Evolutionary conservation across 164 flowering plant genomes (phyloP).

Genomic region (Magnolia sinica): DNA sequence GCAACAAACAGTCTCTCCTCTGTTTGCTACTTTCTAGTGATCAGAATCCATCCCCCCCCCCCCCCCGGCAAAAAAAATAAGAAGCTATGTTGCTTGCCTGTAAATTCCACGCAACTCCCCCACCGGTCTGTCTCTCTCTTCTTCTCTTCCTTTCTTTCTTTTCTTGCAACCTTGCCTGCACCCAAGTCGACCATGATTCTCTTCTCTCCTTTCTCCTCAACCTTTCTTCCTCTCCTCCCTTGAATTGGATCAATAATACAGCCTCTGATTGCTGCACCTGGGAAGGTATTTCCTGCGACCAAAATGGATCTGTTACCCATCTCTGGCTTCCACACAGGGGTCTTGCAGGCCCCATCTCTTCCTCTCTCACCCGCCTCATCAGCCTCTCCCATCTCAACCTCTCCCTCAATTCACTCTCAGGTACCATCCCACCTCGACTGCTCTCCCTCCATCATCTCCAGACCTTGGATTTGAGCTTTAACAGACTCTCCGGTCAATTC

Average conservation of each 20-base stretch:
- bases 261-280: constrained; percentile 46
- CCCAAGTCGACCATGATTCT: constrained; percentile 31
- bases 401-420: constrained; percentile 39
- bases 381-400: constrained; percentile 47
- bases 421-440: constrained; percentile 33
- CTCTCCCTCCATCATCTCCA: constrained; percentile 35
- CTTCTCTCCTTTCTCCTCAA: constrained; percentile 28
- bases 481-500: constrained; percentile 38
- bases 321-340: constrained; percentile 41
- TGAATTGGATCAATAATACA: constrained; percentile 30
- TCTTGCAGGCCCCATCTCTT: constrained; percentile 34
- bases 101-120: neutral
- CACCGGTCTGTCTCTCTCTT: neutral
- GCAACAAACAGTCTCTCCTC: too few species aligned
- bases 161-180: constrained; percentile 23
- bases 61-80: too few species aligned
- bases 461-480: constrained; percentile 50
- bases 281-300: constrained; percentile 51
- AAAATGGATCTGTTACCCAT: constrained; percentile 27
- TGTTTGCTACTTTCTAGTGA: too few species aligned
- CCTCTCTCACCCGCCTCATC: constrained; percentile 37
- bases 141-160: neutral
- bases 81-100: neutral
- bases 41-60: too few species aligned
- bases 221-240: constrained; percentile 17